Base-by-base conservation (phyloP, 192 early-diverging fungal species). In the Chytriomyces sp. region DNA sequence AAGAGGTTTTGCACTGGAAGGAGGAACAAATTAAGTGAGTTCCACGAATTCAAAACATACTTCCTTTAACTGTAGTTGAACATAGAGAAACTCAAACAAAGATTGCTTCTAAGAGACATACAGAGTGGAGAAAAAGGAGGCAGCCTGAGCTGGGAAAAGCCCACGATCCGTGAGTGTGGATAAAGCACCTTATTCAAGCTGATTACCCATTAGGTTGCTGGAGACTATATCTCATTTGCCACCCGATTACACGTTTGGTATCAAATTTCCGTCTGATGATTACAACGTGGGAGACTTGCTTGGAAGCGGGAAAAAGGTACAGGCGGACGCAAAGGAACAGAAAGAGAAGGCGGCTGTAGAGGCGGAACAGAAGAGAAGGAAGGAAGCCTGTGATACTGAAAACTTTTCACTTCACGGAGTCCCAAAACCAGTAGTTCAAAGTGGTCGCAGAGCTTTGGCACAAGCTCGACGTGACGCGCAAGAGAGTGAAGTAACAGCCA, bases 281-380 rank as follows among this genome's bases (percentile, higher is more conserved):
- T 78, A 78, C 53, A 61, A 63, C n/a, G 73, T 80, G 7, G 62
- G 76, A 26, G 79, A 80, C 38, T 40, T 80, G 33, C 17, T 80
- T 6, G 79, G 79, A 5, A 63, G 58, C 60, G 65, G 64, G 5
- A 30, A 52, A 37, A 68, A 30, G 37, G 54, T 31, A 1, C 55
- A 39, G 30, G 64, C 61, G 3, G 49, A 57, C 3, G 39, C 37
- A 25, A 53, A 56, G 25, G 67, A 70, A 39, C n/a, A n/a, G n/a
- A 76, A 53, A 7, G 26, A n/a, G 44, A 60, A 64, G 37, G 22
- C 33, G 22, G n/a, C 22, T 52, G 52, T 64, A 64, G 22, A 30
- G 26, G 28, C 34, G 70, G 52, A 70, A 36, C 31, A 52, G 39
- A 37, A 57, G 57, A 22, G 40, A 19, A 2, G 64, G 39, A 19